A percentile compares a stretch with the other conserved stretches of the same genome.
phyloP scores from a whole-genome alignment of 2,329 filamentous ascomycete species.

The Blastomyces percursus region DNA sequence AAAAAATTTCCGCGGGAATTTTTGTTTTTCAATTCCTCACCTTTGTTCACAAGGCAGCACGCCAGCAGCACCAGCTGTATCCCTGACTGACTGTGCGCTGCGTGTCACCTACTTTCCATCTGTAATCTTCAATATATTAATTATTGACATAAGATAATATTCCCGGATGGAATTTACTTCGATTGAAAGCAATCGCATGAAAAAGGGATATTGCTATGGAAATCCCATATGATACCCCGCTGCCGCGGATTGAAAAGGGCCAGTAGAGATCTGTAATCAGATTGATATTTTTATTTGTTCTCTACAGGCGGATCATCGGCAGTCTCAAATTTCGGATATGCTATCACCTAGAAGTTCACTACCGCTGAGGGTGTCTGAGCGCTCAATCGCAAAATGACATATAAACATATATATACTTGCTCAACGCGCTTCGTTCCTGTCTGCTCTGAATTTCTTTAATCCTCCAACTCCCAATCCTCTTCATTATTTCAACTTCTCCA shows the following conservation, averaged over 20 bases:
- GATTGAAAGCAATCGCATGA: neutral
- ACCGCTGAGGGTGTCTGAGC: neutral
- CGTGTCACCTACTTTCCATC: neutral
- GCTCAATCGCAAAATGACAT: neutral
- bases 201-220: neutral
- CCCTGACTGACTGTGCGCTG: neutral
- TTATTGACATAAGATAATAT: neutral
- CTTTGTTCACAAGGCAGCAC: neutral
- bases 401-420: neutral
- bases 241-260: neutral
- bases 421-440: neutral
- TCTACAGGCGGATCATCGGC: neutral
- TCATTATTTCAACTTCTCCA: neutral
- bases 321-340: neutral
- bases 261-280: neutral
- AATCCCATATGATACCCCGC: neutral
- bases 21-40: neutral
- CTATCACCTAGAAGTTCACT: neutral
- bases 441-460: neutral
- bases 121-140: neutral
- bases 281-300: neutral
- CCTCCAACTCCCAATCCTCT: neutral
- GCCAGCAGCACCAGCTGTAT: neutral
- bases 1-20: neutral
- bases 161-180: neutral